Evolutionary conservation across 129 eudicot genomes (phyloP).

Genomic region (Rutidosis leptorrhynchoides): DNA sequence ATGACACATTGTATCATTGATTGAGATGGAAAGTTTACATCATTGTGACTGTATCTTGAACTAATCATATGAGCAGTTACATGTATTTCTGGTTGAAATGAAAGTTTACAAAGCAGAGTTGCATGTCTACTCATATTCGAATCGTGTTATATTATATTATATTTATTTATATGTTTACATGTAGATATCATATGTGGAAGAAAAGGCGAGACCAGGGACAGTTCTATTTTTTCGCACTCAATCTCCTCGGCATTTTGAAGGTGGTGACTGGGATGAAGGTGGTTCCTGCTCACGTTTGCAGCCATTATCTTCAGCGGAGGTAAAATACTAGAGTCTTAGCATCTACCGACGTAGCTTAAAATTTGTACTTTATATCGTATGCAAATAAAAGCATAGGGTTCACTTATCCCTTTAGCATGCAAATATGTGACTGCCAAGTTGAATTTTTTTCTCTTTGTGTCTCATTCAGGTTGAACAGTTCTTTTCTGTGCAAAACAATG

Average conservation of each 20-base stretch:
- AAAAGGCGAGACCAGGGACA: conserved; percentile 50
- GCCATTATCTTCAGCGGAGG: conserved; percentile 64
- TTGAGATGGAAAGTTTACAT: too few relatives aligned
- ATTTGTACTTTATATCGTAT: neutral
- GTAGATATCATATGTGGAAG: conserved; percentile 66
- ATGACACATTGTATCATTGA: conserved; percentile 11
- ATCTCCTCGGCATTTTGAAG: conserved; percentile 97
- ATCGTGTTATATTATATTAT: conserved; percentile 1
- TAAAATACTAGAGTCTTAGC: conserved; percentile 31
- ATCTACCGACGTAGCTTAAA: neutral
- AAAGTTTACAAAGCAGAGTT: too few relatives aligned
- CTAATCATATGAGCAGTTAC: neutral
- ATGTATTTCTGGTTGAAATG: neutral
- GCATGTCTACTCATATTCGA: conserved; percentile 14
- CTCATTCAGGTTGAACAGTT: conserved; percentile 64
- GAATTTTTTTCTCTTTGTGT: neutral
- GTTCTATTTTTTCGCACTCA: conserved; percentile 74
- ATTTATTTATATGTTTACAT: conserved; percentile 3
- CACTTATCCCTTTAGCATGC: neutral
- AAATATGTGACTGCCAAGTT: neutral
- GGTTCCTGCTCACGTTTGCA: conserved; percentile 76
- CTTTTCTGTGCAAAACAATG: conserved; percentile 59
- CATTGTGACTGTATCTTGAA: neutral
- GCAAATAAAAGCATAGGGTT: too few relatives aligned
- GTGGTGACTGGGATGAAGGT: conserved; percentile 96